phyloP scores from a whole-genome alignment of 441 rosid species.

The Iberis amara region DNA sequence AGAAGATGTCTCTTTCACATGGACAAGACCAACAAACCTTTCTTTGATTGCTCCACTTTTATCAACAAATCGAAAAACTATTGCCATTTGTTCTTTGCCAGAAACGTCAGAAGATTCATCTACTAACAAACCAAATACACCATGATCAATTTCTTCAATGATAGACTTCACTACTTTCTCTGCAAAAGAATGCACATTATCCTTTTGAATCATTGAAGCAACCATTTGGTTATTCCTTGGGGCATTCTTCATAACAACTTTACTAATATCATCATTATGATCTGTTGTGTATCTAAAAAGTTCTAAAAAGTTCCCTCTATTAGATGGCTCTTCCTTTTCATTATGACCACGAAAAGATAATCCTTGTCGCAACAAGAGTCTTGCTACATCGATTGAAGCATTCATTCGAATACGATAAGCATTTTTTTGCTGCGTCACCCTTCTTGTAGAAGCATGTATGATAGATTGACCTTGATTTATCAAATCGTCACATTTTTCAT shows the following conservation, averaged over 20 bases:
- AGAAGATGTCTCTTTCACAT: neutral
- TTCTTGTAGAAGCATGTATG: neutral
- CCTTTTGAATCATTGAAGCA: neutral
- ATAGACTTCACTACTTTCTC: neutral
- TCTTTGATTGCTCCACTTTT: neutral
- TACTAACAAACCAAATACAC: neutral
- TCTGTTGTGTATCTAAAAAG: neutral
- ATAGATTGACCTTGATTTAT: neutral
- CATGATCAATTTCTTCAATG: neutral
- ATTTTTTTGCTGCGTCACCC: neutral
- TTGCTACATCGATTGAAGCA: neutral
- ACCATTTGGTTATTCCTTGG: neutral
- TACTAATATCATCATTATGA: neutral
- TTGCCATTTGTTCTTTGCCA: neutral
- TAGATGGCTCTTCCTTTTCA: neutral
- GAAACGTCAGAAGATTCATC: neutral
- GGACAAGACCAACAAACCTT: neutral
- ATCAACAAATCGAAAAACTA: neutral
- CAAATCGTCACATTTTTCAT: neutral
- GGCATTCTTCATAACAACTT: neutral
- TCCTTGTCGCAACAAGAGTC: neutral
- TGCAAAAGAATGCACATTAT: neutral
- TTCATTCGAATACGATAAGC: neutral
- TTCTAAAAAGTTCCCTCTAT: neutral
- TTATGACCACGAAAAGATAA: neutral